Percentiles rank a stretch among this genome's conserved stretches.
Conservation (phyloP, 2,329 filamentous ascomycete species). For the Penicillium aurantiogriseum region DNA sequence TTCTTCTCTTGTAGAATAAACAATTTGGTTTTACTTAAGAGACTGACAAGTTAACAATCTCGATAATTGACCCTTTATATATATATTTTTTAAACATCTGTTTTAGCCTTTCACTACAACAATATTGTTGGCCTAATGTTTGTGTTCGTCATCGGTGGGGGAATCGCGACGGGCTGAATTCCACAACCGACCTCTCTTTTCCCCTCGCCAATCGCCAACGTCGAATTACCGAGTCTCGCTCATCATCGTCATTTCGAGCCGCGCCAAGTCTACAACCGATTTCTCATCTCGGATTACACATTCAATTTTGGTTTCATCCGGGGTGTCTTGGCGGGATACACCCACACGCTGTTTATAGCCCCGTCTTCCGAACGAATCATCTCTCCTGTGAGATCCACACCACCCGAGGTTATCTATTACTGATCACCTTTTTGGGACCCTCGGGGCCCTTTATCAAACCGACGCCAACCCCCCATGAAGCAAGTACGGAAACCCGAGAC, state of each 20-base stretch:
- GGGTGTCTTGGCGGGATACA: neutral
- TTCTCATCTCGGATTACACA: neutral
- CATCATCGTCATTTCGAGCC: neutral
- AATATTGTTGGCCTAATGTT: neutral
- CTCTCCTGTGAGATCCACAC: neutral
- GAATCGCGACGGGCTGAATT: constrained; percentile 19
- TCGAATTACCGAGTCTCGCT: constrained; percentile 6
- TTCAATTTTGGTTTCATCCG: neutral
- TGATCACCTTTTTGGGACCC: neutral
- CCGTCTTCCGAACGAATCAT: neutral
- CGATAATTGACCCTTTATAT: neutral
- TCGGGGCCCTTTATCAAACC: constrained; percentile 3
- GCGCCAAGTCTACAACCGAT: constrained; percentile 1
- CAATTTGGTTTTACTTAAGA: too few species aligned
- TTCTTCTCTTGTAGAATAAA: too few species aligned
- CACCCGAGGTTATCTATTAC: neutral
- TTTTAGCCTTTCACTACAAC: too few species aligned
- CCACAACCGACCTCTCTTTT: neutral
- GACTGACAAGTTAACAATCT: neutral
- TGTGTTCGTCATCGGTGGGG: constrained; percentile 10
- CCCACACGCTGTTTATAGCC: neutral
- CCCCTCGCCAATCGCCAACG: constrained; percentile 3
- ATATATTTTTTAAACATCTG: neutral
- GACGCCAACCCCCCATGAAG: constrained; percentile 12
- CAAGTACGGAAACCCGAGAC: constrained; percentile 5